phyloP scores from a whole-genome alignment of 768 basidiomycete genomes.

The Pholiota molesta region DNA sequence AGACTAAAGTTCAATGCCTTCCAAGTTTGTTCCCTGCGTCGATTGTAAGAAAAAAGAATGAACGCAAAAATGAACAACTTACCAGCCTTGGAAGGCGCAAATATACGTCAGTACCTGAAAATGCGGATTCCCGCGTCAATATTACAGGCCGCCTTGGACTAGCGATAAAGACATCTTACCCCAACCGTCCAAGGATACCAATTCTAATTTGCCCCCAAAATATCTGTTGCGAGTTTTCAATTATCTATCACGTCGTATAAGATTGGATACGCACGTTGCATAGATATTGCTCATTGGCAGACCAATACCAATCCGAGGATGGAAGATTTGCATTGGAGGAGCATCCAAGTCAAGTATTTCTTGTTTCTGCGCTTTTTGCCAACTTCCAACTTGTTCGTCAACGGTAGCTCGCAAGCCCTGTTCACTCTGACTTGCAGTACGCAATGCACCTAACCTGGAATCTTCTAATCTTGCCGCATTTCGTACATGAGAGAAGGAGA shows the following conservation, averaged over 20 bases:
- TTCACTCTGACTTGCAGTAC: conserved; percentile 60
- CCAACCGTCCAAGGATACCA: conserved; percentile 83
- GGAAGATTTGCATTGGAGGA: conserved; percentile 47
- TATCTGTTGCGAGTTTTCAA: conserved; percentile 47
- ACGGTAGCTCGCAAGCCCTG: conserved; percentile 78
- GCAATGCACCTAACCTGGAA: conserved; percentile 68
- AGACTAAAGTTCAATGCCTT: conserved; percentile 76
- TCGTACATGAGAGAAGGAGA: conserved; percentile 87
- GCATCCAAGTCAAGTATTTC: conserved; percentile 40
- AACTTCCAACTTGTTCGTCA: conserved; percentile 69
- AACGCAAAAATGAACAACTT: conserved; percentile 26
- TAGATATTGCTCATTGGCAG: conserved; percentile 90
- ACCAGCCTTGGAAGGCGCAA: conserved; percentile 81
- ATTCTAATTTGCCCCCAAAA: conserved; percentile 79
- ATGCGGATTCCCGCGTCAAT: conserved; percentile 4
- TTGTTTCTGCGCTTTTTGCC: conserved; percentile 36
- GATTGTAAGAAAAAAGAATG: background rate
- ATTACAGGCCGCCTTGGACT: background rate
- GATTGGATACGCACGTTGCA: conserved; percentile 53
- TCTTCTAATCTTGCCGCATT: conserved; percentile 72
- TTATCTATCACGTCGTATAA: background rate
- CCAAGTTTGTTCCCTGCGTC: conserved; percentile 77
- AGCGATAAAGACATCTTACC: conserved; percentile 42
- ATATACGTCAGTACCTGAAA: conserved; percentile 79
- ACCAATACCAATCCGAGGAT: conserved; percentile 77